These are phyloP conservation scores for Dryas integrifolia DNA, from an alignment of 331 rosid species.

Conservation along the genomic window DNA sequence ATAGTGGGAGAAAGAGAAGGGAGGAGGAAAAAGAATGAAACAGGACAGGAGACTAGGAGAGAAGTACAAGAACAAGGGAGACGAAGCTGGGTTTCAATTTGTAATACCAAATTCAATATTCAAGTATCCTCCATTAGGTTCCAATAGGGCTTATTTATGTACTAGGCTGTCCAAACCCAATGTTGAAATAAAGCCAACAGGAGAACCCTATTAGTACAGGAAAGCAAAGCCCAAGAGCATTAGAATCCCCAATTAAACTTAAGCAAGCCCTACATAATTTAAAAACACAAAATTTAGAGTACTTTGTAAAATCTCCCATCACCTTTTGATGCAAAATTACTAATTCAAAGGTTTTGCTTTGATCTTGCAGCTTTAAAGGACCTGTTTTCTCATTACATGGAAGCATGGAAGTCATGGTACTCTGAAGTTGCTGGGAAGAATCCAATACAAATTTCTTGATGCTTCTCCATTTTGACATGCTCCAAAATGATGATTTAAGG, in stretches of 20 bases:
- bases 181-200: not conserved
- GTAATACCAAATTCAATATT: not conserved
- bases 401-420: constrained; percentile 89
- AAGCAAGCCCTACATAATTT: not conserved
- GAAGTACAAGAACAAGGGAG: not conserved
- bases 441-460: constrained; percentile 47
- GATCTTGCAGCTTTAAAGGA: constrained; percentile 71
- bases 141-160: too few relatives aligned
- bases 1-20: constrained; percentile 6
- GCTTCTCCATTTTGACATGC: constrained; percentile 6
- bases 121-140: constrained; percentile 6
- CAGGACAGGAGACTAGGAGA: constrained; percentile 8
- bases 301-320: not conserved
- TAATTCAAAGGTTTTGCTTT: not conserved
- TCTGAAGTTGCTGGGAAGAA: constrained; percentile 68
- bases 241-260: not conserved
- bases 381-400: constrained; percentile 78
- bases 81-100: not conserved
- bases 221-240: not conserved
- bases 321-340: not conserved
- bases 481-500: not conserved
- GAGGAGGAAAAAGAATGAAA: constrained; percentile 11
- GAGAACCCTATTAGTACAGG: not conserved
- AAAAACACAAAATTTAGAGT: too few relatives aligned
- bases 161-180: not conserved